These are phyloP conservation scores for Sclerotiophoma versabilis DNA, from an alignment of 2,329 filamentous ascomycete genomes.

Conservation along the genomic window DNA sequence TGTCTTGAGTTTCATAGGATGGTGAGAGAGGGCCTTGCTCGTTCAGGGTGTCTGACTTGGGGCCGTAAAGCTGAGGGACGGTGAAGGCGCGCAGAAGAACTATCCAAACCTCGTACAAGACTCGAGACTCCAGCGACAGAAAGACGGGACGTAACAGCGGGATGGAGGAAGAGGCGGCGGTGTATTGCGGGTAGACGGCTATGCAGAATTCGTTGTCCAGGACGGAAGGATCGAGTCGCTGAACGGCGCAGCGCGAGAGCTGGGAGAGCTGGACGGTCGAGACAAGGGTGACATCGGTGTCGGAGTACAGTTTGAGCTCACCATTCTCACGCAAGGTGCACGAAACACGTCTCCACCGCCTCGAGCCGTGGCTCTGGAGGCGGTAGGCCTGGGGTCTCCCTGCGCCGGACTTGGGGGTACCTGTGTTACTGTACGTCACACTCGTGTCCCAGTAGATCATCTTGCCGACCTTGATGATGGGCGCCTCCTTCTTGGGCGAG, in stretches of 20 bases:
- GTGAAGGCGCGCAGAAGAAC: conserved; percentile 90
- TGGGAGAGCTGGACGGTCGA: conserved; percentile 87
- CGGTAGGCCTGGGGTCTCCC: conserved; percentile 61
- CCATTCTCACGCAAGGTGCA: conserved; percentile 95
- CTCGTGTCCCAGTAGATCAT: conserved; percentile 75
- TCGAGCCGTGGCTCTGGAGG: conserved; percentile 63
- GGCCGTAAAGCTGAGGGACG: conserved; percentile 86
- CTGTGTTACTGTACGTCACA: conserved; percentile 58
- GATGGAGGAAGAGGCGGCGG: conserved; percentile 73
- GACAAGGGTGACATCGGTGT: conserved; percentile 80
- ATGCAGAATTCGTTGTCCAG: conserved; percentile 93
- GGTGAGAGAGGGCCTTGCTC: conserved; percentile 47
- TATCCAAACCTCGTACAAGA: conserved; percentile 98
- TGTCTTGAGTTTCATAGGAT: conserved; percentile 58
- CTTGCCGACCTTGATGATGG: conserved; percentile 86
- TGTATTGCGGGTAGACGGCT: conserved; percentile 93
- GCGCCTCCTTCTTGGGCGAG: conserved; percentile 70
- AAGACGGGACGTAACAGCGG: conserved; percentile 88
- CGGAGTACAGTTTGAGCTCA: conserved; percentile 87
- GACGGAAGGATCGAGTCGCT: conserved; percentile 88
- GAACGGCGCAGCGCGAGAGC: conserved; percentile 86
- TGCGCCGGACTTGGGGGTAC: conserved; percentile 39
- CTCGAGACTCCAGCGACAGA: conserved; percentile 81
- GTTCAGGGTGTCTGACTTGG: conserved; percentile 58
- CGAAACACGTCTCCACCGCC: conserved; percentile 86